These are phyloP conservation scores for Nemania diffusa DNA, from an alignment of 2,329 filamentous ascomycete species.

Conservation along the genomic window DNA sequence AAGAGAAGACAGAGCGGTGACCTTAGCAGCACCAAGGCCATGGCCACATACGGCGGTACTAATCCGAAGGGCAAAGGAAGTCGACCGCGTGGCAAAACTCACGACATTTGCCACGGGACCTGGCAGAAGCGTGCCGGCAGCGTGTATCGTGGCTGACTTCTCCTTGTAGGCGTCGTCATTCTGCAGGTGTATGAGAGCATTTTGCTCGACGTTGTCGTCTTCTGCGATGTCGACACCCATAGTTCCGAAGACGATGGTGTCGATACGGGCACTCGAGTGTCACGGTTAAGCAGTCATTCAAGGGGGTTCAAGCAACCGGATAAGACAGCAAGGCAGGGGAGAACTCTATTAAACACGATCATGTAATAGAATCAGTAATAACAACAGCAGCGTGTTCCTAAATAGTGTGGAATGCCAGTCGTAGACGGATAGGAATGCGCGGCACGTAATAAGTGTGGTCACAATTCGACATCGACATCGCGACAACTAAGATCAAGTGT, in stretches of 20 bases:
- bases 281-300: not conserved
- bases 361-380: not conserved
- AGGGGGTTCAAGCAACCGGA: not conserved
- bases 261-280: not conserved
- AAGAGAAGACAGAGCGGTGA: slow-evolving; percentile 67
- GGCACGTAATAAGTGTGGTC: not conserved
- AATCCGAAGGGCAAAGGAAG: slow-evolving; percentile 65
- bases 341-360: not conserved
- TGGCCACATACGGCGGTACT: slow-evolving; percentile 63
- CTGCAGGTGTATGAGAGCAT: slow-evolving; percentile 15
- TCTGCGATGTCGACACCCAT: slow-evolving; percentile 32
- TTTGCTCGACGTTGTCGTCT: slow-evolving; percentile 22
- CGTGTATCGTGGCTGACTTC: slow-evolving; percentile 31
- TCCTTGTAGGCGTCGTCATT: not conserved
- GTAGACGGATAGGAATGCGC: slow-evolving; percentile 6
- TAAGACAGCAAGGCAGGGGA: not conserved
- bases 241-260: not conserved
- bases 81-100: slow-evolving; percentile 69
- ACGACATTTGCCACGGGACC: slow-evolving; percentile 66
- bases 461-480: slow-evolving; percentile 1
- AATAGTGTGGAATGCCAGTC: slow-evolving; percentile 12
- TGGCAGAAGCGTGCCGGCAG: slow-evolving; percentile 65
- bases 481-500: not conserved
- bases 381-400: not conserved
- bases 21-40: slow-evolving; percentile 63